phyloP scores from a whole-genome alignment of 2,329 filamentous ascomycete genomes.

The Drechslerella coelobrocha region DNA sequence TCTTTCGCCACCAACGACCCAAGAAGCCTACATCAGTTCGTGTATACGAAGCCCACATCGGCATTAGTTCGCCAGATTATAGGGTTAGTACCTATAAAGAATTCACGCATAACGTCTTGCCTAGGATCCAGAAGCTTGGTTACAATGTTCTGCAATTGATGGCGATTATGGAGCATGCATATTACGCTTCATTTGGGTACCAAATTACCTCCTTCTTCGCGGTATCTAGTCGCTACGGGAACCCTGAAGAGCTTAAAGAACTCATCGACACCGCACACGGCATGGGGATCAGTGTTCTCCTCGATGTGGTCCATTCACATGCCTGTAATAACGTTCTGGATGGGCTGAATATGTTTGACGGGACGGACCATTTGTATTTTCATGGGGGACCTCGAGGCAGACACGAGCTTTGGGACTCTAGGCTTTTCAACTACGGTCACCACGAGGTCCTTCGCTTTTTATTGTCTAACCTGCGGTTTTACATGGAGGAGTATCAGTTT shows the following conservation, averaged over 20 bases:
- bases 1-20: slow-evolving; percentile 82
- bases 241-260: slow-evolving; percentile 94
- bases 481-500: slow-evolving; percentile 98
- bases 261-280: slow-evolving; percentile 93
- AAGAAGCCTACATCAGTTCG: slow-evolving; percentile 84
- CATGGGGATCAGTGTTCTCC: slow-evolving; percentile 85
- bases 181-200: slow-evolving; percentile 98
- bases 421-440: slow-evolving; percentile 94
- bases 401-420: slow-evolving; percentile 94
- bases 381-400: slow-evolving; percentile 82
- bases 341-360: slow-evolving; percentile 94
- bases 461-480: slow-evolving; percentile 92
- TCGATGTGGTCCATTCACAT: slow-evolving; percentile 97
- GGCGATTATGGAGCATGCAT: slow-evolving; percentile 99
- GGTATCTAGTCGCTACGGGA: slow-evolving; percentile 91
- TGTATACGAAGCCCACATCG: slow-evolving; percentile 98
- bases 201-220: slow-evolving; percentile 99
- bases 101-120: slow-evolving; percentile 90
- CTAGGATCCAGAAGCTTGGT: slow-evolving; percentile 84
- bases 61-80: slow-evolving; percentile 90
- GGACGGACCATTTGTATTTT: slow-evolving; percentile 94
- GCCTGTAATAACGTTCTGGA: slow-evolving; percentile 97
- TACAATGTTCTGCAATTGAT: slow-evolving; percentile 99
- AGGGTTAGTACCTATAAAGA: slow-evolving; percentile 95
- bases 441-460: slow-evolving; percentile 97